Evolutionary conservation across 345 rosid genomes (phyloP), one percentile per base, ranked within the genome.

Genomic region (Boechera stricta): DNA sequence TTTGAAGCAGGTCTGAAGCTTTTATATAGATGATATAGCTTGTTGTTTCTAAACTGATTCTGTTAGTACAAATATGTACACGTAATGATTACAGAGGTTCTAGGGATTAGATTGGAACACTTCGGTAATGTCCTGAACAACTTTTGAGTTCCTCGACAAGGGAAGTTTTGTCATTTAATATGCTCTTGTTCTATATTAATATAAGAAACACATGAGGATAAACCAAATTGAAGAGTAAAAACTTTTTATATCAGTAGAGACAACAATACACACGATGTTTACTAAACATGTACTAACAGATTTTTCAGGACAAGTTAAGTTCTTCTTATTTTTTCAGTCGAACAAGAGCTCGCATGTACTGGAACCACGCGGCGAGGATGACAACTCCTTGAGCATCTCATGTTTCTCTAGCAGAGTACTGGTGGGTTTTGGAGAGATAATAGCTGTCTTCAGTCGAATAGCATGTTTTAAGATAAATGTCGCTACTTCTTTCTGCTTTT

Each of bases 311-410:
- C 59, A 62, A 13, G 31, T 0, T 7, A 61, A 66, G 73, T 48
- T 48, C 16, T 64, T 24, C 64, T 54, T 42, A 5, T 9, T 15
- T n/a, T 47, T 21, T 67, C 69, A 76, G 64, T 76, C 75, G 60
- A 77, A 77, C 44, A 71, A 47, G 67, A 77, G 80, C 60, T 71
- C 33, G 39, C 80, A 77, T 28, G 29, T 1, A 56, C 67, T 55
- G n/a, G 80, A 77, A 71, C 80, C 80, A 38, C 76, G 76, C 13
- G 67, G 44, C 26, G 54, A 42, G 32, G 45, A 63, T 45, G 80
- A 63, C 64, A 77, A 71, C 12, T 70, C 60, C 76, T 77, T 77
- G 76, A 77, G 80, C 76, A 77, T 77, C 67, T 77, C 80, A 54
- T 77, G 80, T 71, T 71, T 77, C 76, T 77, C 80, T 3, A 6